These are phyloP conservation scores for Penicillium sp. DNA, from an alignment of 2,329 filamentous ascomycete species.

Conservation along the genomic window DNA sequence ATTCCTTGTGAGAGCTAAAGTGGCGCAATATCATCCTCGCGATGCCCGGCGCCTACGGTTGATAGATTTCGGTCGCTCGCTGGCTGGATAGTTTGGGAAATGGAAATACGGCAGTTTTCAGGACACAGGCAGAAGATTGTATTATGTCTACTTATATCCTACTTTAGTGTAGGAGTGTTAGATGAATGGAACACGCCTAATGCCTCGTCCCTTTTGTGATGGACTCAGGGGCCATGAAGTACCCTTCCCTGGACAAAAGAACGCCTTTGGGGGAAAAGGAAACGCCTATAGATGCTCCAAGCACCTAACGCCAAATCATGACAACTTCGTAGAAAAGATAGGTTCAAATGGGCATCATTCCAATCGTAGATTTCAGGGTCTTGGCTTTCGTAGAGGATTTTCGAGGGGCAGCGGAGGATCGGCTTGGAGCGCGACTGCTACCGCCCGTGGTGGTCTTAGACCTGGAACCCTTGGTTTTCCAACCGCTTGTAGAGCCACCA, in stretches of 20 bases:
- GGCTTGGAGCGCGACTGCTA: constrained; percentile 17
- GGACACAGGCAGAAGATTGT: constrained; percentile 3
- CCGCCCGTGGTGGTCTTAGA: constrained; percentile 22
- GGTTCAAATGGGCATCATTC: constrained; percentile 40
- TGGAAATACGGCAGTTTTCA: neutral
- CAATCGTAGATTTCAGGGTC: constrained; percentile 31
- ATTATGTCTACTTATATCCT: constrained; percentile 18
- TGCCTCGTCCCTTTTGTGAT: neutral
- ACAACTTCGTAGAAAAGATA: constrained; percentile 3
- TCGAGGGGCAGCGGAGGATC: constrained; percentile 19
- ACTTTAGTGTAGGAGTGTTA: constrained; percentile 4
- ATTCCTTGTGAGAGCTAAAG: constrained; percentile 56
- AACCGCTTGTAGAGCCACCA: constrained; percentile 17
- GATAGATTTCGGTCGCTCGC: constrained; percentile 52
- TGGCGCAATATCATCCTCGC: constrained; percentile 57
- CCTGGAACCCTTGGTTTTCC: constrained; percentile 25
- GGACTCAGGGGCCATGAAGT: neutral
- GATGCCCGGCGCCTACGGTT: constrained; percentile 54
- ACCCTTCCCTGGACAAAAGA: neutral
- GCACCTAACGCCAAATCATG: constrained; percentile 12
- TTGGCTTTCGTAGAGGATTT: constrained; percentile 26
- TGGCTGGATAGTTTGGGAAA: constrained; percentile 18
- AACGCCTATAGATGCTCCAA: constrained; percentile 22
- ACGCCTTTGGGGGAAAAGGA: neutral
- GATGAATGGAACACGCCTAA: neutral